These are phyloP conservation scores for Triticum turgidum DNA, from an alignment of 176 grass and related monocot genomes.

Conservation along the genomic window DNA sequence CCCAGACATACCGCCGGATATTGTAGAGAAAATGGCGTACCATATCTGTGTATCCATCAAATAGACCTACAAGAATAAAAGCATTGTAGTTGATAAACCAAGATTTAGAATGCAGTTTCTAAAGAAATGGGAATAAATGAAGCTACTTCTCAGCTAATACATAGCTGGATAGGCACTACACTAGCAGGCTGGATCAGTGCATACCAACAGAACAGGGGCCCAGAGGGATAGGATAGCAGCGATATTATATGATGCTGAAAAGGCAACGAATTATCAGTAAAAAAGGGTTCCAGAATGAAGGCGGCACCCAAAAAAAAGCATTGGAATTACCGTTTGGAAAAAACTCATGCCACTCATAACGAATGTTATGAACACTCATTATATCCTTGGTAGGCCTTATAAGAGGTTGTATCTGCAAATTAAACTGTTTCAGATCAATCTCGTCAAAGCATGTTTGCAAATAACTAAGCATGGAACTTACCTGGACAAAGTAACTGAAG, in stretches of 20 bases:
- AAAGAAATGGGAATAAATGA: slow-evolving; percentile 9
- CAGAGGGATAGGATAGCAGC: slow-evolving; percentile 80
- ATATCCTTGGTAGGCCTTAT: slow-evolving; percentile 92
- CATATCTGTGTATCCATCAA: slow-evolving; percentile 99
- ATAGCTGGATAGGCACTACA: slow-evolving; percentile 5
- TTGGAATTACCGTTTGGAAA: slow-evolving; percentile 77
- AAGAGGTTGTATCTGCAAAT: slow-evolving; percentile 89
- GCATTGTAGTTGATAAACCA: background rate
- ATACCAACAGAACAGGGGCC: slow-evolving; percentile 89
- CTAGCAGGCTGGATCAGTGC: slow-evolving; percentile 15
- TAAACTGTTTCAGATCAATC: slow-evolving; percentile 8
- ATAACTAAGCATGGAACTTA: slow-evolving; percentile 39
- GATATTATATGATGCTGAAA: slow-evolving; percentile 78
- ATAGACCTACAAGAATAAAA: slow-evolving; percentile 69
- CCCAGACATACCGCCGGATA: slow-evolving; percentile 91
- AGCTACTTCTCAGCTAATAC: slow-evolving; percentile 18
- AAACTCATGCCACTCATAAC: slow-evolving; percentile 93
- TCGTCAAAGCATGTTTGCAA: slow-evolving; percentile 10
- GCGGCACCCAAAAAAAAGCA: background rate
- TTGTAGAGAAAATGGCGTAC: slow-evolving; percentile 91
- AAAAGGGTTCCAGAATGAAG: slow-evolving; percentile 6
- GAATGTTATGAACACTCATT: slow-evolving; percentile 79
- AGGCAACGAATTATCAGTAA: slow-evolving; percentile 14
- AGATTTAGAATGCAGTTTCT: background rate
- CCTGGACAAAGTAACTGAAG: slow-evolving; percentile 93